Base-by-base conservation (phyloP, 2,329 filamentous ascomycete genomes). In the Alternaria brassicae region DNA sequence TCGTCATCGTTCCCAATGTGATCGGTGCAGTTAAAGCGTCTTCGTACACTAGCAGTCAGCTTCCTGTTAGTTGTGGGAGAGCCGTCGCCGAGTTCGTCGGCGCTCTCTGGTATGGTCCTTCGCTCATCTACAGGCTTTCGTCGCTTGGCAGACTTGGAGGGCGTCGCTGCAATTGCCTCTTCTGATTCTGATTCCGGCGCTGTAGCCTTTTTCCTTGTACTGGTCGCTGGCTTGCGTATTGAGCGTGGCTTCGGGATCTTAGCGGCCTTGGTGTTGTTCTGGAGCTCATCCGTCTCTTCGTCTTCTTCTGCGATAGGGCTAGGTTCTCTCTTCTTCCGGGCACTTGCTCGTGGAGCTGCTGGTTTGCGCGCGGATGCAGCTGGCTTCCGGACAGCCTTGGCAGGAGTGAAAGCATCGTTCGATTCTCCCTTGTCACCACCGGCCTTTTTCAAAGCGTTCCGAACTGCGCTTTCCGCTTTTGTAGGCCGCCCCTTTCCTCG, bases 21-120 rank as follows among this genome's bases (percentile, higher is more conserved):
- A 53, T 77, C 74, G 9, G 71, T 65, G 19, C 69, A 69, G 51
- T 72, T 73, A 10, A 53, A 32, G 32, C 65, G 64, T 23, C 73
- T 72, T 61, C 68, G 64, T 34, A 62, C 57, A 51, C 66, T 66
- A 50, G 59, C 36, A 3, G 63, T 51, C n/a, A 57, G 58, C 48
- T 63, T 63, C 44, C 49, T 61, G 36, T 49, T 61, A 17, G 60
- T 70, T n/a, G 64, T 54, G 17, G 63, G 60, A 15, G 47, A 48
- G 2, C 49, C 58, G 7, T 54, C 54, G 12, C 32, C 62, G 13
- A 64, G 45, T 51, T 75, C 71, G 17, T 74, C 69, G n/a, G 70
- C 70, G 0, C 61, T 71, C 27, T 72, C 67, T 25, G 54, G 57
- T 15, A 68, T 51, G 10, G 53, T 54, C 15, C 45, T 50, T 13